Conservation (phyloP, 208 protist genomes). For the Wallacemonas sp. region DNA sequence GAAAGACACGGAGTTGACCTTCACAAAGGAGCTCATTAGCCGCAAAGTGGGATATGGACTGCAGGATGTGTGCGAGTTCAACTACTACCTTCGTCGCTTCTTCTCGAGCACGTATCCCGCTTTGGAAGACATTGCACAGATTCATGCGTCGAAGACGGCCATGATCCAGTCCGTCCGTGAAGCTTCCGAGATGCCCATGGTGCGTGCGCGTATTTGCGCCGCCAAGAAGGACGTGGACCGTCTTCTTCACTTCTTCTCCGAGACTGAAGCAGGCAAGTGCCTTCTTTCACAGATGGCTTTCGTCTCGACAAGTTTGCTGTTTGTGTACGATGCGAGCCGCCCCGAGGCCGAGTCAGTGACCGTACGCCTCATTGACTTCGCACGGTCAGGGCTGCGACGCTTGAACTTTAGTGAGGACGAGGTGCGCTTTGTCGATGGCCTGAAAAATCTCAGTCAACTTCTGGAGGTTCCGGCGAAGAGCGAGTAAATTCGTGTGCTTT, state of each 20-base stretch:
- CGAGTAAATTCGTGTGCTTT: not conserved
- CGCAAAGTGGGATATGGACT: slow-evolving; percentile 48
- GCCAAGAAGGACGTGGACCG: slow-evolving; percentile 19
- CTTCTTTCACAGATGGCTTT: slow-evolving; percentile 58
- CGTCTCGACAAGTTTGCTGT: slow-evolving; percentile 66
- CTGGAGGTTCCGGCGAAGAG: not conserved
- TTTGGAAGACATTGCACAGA: not conserved
- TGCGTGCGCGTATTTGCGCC: not conserved
- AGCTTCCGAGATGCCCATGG: not conserved
- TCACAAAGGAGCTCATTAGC: not conserved
- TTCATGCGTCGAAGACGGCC: not conserved
- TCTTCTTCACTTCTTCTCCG: slow-evolving; percentile 56
- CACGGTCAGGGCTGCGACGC: slow-evolving; percentile 45
- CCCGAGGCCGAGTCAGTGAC: not conserved
- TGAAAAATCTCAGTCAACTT: slow-evolving; percentile 14
- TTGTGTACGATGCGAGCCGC: slow-evolving; percentile 61
- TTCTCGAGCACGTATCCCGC: slow-evolving; percentile 27
- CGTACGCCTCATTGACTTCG: slow-evolving; percentile 73
- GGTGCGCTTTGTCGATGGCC: slow-evolving; percentile 61
- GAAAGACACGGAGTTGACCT: not conserved
- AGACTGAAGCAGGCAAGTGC: slow-evolving; percentile 38
- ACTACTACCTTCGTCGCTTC: slow-evolving; percentile 31
- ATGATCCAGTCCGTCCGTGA: slow-evolving; percentile 2
- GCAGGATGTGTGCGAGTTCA: slow-evolving; percentile 25
- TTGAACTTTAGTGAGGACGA: slow-evolving; percentile 66